Percentiles rank a stretch among this genome's conserved stretches.
Evolutionary conservation across 768 basidiomycete genomes (phyloP).

Genomic region (Neoboletus brunneissimus): DNA sequence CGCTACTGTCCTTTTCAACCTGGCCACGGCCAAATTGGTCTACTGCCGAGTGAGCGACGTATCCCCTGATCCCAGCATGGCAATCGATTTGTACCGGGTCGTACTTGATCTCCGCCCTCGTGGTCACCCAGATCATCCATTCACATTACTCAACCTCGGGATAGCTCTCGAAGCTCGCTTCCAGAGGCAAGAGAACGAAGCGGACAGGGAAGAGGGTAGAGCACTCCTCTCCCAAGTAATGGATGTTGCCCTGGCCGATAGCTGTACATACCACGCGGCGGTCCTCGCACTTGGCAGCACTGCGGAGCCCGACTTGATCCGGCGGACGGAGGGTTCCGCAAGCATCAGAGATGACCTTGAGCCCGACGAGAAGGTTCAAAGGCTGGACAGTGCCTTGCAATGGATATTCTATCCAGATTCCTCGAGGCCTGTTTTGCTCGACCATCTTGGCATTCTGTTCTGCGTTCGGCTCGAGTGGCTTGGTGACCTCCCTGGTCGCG

Average conservation of each 20-base stretch:
- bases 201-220: not conserved
- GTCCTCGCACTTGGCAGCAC: not conserved
- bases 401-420: not conserved
- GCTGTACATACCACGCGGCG: not conserved
- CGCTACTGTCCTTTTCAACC: not conserved
- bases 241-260: not conserved
- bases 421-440: not conserved
- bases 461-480: not conserved
- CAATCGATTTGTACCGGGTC: no score
- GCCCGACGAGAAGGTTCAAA: not conserved
- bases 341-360: not conserved
- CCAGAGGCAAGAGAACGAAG: not conserved
- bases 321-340: not conserved
- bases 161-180: not conserved
- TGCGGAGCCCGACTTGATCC: not conserved
- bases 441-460: not conserved
- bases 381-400: not conserved
- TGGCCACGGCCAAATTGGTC: not conserved
- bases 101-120: no score
- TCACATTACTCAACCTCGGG: not conserved
- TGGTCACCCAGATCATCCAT: not conserved
- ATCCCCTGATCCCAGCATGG: no score
- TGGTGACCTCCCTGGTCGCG: no score
- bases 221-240: not conserved
- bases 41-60: no score